A percentile compares a stretch with the other conserved stretches of the same genome.
Evolutionary conservation across 1,139 yeast species (phyloP).

Genomic region (Dujonia santamariae): DNA sequence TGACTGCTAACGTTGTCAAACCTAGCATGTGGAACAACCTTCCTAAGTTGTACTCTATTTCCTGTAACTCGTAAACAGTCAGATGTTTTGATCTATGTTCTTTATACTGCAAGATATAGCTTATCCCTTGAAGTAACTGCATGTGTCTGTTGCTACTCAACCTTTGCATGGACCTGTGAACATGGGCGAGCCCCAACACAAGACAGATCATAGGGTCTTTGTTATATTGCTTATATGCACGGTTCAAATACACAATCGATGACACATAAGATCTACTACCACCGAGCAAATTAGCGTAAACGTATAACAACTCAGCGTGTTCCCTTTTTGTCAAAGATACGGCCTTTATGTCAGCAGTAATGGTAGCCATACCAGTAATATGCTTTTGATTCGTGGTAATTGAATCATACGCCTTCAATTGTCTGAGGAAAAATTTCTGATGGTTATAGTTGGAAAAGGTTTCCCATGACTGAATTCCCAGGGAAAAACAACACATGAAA

Average conservation of each 20-base stretch:
- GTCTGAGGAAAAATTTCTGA: constrained; percentile 86
- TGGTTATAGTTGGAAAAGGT: constrained; percentile 74
- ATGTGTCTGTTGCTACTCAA: constrained; percentile 81
- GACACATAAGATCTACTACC: constrained; percentile 83
- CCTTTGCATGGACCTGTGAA: constrained; percentile 93
- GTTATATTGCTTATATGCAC: constrained; percentile 60
- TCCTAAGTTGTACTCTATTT: constrained; percentile 79
- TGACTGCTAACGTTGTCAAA: constrained; percentile 65
- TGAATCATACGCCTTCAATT: constrained; percentile 84
- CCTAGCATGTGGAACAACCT: constrained; percentile 84
- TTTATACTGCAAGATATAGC: constrained; percentile 71
- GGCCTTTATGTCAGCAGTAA: constrained; percentile 44
- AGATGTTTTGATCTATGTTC: constrained; percentile 38
- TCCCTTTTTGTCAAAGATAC: constrained; percentile 39
- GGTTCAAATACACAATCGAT: constrained; percentile 64
- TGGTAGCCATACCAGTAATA: constrained; percentile 77
- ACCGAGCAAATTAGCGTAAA: constrained; percentile 77
- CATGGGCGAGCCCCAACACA: constrained; percentile 72
- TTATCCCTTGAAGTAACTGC: constrained; percentile 82
- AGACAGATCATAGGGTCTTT: constrained; percentile 79
- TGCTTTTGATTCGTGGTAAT: constrained; percentile 44
- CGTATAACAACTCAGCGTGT: constrained; percentile 69
- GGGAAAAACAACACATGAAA: constrained; percentile 64
- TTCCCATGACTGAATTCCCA: constrained; percentile 58
- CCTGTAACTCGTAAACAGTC: constrained; percentile 60